phyloP scores from a whole-genome alignment of 148 eudicot species.

The Rhododendron ferrugineum region DNA sequence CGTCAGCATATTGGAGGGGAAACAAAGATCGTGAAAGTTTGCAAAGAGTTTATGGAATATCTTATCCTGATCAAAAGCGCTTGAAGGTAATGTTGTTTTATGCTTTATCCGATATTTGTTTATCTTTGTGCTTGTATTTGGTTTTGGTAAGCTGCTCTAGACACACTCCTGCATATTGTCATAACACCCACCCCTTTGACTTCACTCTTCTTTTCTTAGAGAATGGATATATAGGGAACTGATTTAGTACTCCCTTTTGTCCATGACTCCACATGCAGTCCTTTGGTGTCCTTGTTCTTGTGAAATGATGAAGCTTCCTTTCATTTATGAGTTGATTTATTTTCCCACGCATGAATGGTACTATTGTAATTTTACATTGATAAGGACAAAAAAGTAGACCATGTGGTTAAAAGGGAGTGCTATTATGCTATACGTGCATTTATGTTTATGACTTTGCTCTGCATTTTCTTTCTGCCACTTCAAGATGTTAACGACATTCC shows the following conservation, averaged over 20 bases:
- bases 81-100: slow-evolving; percentile 46
- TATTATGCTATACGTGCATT: background rate
- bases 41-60: slow-evolving; percentile 97
- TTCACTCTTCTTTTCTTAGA: background rate
- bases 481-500: background rate
- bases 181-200: background rate
- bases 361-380: background rate
- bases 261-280: background rate
- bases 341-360: background rate
- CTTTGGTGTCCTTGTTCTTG: background rate
- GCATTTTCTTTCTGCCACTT: background rate
- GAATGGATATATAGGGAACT: background rate
- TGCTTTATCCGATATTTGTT: background rate
- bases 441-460: background rate
- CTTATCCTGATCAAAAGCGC: slow-evolving; percentile 77
- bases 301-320: background rate
- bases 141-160: background rate
- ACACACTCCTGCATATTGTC: background rate
- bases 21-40: slow-evolving; percentile 89
- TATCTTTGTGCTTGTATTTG: background rate
- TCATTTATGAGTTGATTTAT: background rate
- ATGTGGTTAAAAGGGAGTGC: background rate
- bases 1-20: slow-evolving; percentile 99
- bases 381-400: background rate
- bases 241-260: background rate